Evolutionary conservation across 1,139 yeast species (phyloP).

Genomic region (Debaryomycetaceae sp.): DNA sequence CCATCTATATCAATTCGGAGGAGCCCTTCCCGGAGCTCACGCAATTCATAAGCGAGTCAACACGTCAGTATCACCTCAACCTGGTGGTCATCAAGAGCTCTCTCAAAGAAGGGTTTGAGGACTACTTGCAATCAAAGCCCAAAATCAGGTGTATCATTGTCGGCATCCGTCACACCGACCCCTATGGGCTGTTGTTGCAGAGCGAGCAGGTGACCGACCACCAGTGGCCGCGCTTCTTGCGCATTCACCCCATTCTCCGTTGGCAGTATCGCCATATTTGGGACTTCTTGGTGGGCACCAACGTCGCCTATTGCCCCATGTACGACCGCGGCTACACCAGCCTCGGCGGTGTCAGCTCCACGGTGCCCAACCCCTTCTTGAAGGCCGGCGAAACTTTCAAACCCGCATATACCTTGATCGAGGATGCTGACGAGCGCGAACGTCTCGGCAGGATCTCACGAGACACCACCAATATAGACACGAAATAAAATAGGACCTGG

Average conservation of each 20-base stretch:
- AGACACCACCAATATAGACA: neutral
- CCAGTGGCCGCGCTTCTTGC: slow-evolving; percentile 79
- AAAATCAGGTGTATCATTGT: slow-evolving; percentile 63
- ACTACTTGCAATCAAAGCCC: slow-evolving; percentile 47
- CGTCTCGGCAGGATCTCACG: slow-evolving; percentile 28
- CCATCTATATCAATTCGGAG: slow-evolving; percentile 70
- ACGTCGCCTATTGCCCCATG: slow-evolving; percentile 58
- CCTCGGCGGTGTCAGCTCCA: slow-evolving; percentile 67
- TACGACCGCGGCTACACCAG: slow-evolving; percentile 82
- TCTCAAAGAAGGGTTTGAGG: slow-evolving; percentile 62
- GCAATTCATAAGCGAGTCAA: slow-evolving; percentile 41
- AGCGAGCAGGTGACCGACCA: slow-evolving; percentile 69
- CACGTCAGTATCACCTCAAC: slow-evolving; percentile 40
- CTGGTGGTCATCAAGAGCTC: slow-evolving; percentile 42
- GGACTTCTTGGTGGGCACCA: slow-evolving; percentile 53
- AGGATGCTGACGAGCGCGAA: slow-evolving; percentile 57
- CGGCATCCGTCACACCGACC: slow-evolving; percentile 80
- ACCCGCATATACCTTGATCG: slow-evolving; percentile 65
- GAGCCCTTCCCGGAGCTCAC: slow-evolving; percentile 59
- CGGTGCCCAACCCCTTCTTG: slow-evolving; percentile 63
- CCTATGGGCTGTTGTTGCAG: slow-evolving; percentile 55
- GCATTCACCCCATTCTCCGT: slow-evolving; percentile 78
- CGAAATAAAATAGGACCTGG: slow-evolving; percentile 1
- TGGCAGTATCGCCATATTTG: slow-evolving; percentile 80
- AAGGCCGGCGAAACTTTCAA: slow-evolving; percentile 28